These are phyloP conservation scores for Aureobasidium subglaciale DNA, from an alignment of 2,329 filamentous ascomycete genomes.

Conservation along the genomic window DNA sequence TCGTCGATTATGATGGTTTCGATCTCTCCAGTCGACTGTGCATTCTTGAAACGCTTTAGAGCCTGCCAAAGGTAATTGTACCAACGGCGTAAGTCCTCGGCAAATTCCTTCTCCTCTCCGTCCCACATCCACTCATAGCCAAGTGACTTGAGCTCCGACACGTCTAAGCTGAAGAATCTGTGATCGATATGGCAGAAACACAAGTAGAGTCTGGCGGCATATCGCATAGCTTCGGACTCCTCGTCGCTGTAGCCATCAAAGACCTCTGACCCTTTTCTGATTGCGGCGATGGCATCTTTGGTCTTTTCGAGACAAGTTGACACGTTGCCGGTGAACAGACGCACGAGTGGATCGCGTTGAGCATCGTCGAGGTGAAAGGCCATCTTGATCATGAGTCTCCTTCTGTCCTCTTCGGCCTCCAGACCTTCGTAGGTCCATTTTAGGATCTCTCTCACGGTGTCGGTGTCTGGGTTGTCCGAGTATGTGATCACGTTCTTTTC, in stretches of 20 bases:
- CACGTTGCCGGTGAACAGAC: slow-evolving; percentile 39
- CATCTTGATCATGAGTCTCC: slow-evolving; percentile 15
- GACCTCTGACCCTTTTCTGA: not conserved
- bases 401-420: slow-evolving; percentile 33
- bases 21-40: not conserved
- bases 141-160: not conserved
- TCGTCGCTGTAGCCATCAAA: not conserved
- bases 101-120: not conserved
- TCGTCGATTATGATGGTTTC: slow-evolving; percentile 4
- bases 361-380: not conserved
- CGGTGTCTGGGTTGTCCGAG: slow-evolving; percentile 16
- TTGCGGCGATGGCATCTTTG: not conserved
- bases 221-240: not conserved
- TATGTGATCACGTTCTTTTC: not conserved
- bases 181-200: not conserved
- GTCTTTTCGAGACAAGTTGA: slow-evolving; percentile 25
- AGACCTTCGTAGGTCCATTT: slow-evolving; percentile 32
- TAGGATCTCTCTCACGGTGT: slow-evolving; percentile 23
- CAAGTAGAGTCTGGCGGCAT: slow-evolving; percentile 3
- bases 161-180: not conserved
- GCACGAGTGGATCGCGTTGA: not conserved
- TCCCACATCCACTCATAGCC: not conserved
- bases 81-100: not conserved
- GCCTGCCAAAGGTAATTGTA: not conserved
- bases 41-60: slow-evolving; percentile 11